These are phyloP conservation scores for Mangifera indica DNA, from an alignment of 345 rosid genomes.

Conservation along the genomic window DNA sequence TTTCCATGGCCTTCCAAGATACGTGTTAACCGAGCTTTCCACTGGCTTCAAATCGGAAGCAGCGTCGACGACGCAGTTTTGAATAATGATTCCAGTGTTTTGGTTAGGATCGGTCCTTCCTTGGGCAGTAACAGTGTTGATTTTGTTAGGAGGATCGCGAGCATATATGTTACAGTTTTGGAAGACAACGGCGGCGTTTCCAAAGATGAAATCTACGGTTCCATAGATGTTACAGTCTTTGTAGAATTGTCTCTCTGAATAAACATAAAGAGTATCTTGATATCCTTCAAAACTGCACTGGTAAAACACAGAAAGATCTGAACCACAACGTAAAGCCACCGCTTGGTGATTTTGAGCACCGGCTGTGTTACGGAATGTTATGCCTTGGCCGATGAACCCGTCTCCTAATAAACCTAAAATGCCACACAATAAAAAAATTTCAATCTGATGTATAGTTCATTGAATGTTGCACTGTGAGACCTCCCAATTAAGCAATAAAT, in stretches of 20 bases:
- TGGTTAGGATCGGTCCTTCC: slow-evolving; percentile 56
- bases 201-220: slow-evolving; percentile 59
- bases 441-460: neutral
- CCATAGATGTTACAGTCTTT: slow-evolving; percentile 57
- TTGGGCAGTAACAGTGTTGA: slow-evolving; percentile 46
- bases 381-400: slow-evolving; percentile 50
- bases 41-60: slow-evolving; percentile 40
- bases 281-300: slow-evolving; percentile 56
- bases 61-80: slow-evolving; percentile 45
- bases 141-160: slow-evolving; percentile 37
- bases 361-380: slow-evolving; percentile 54
- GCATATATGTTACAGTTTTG: slow-evolving; percentile 53
- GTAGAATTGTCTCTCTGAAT: slow-evolving; percentile 58
- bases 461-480: too few relatives aligned
- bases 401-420: slow-evolving; percentile 47
- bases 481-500: neutral
- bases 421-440: neutral
- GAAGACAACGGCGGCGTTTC: slow-evolving; percentile 51
- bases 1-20: slow-evolving; percentile 50
- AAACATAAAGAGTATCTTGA: slow-evolving; percentile 63
- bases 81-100: slow-evolving; percentile 55
- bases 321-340: slow-evolving; percentile 51
- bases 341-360: slow-evolving; percentile 49
- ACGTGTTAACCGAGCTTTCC: slow-evolving; percentile 47
- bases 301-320: slow-evolving; percentile 49